Conservation (phyloP, 768 basidiomycete species). For the Lyophyllum semitale region DNA sequence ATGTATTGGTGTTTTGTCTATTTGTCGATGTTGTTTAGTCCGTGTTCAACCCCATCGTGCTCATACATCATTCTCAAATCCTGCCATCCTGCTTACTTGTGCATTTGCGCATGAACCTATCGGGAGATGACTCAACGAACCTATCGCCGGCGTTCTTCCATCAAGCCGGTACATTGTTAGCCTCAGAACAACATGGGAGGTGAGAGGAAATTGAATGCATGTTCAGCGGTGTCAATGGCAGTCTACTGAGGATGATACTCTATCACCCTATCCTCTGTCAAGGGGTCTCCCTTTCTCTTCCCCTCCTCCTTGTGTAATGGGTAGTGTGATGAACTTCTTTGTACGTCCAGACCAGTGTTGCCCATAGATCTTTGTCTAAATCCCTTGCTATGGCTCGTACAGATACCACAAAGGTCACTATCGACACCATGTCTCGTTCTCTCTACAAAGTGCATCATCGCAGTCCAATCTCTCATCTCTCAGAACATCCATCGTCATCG, state of each 20-base stretch:
- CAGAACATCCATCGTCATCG: conserved; percentile 6
- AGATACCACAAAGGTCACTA: conserved; percentile 10
- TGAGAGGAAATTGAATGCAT: too few species aligned
- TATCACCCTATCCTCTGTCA: conserved; percentile 9
- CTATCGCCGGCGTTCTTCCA: too few species aligned
- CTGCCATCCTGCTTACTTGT: too few species aligned
- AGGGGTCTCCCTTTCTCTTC: neutral
- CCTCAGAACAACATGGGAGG: too few species aligned
- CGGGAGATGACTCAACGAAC: too few species aligned
- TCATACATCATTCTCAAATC: too few species aligned
- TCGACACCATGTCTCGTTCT: conserved; percentile 3
- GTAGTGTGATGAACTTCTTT: conserved; percentile 16
- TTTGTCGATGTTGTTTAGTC: too few species aligned
- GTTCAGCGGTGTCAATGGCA: conserved; percentile 17
- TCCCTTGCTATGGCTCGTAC: conserved; percentile 7
- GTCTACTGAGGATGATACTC: conserved; percentile 6
- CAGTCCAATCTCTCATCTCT: neutral
- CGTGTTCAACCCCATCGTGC: too few species aligned
- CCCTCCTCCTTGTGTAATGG: conserved; percentile 8
- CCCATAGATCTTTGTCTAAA: conserved; percentile 10
- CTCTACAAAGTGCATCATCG: conserved; percentile 6
- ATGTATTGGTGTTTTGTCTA: too few species aligned
- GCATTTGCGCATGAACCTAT: too few species aligned
- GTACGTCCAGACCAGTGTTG: conserved; percentile 7
- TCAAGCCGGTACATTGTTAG: too few species aligned